Percentiles rank a stretch among this genome's conserved stretches.
Evolutionary conservation across 352 stramenopile species (phyloP).

Genomic region (Sclerospora graminicola): DNA sequence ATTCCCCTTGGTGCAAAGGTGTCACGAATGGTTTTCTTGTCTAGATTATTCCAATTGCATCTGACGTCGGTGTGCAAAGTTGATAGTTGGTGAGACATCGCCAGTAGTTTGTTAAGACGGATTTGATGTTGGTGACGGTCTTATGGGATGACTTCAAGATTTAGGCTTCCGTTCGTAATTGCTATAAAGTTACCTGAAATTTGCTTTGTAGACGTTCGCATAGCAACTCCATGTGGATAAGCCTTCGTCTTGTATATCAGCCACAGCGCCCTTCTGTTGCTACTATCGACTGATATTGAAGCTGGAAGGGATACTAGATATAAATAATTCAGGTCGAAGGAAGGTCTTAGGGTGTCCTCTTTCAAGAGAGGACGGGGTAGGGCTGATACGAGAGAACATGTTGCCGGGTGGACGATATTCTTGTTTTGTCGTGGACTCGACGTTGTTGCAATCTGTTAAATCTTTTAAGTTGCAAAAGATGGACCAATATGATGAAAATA

Average conservation of each 20-base stretch:
- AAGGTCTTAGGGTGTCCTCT: no score
- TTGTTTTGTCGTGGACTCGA: constrained; percentile 9
- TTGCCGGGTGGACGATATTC: constrained; percentile 5
- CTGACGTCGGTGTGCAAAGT: constrained; percentile 7
- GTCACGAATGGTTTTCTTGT: no score
- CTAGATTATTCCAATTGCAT: constrained; percentile 16
- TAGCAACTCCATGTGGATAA: background rate
- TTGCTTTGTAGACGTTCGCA: background rate
- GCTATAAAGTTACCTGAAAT: background rate
- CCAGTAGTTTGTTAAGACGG: constrained; percentile 5
- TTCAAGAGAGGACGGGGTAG: no score
- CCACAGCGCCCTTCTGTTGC: constrained; percentile 7
- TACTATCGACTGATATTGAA: constrained; percentile 6
- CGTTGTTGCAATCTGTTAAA: constrained; percentile 18
- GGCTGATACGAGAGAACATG: no score
- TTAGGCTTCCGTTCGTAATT: constrained; percentile 2
- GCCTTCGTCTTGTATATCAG: constrained; percentile 2
- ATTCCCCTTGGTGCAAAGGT: no score
- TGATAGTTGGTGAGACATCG: constrained; percentile 10
- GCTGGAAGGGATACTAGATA: constrained; percentile 1
- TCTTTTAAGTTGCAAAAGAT: no score
- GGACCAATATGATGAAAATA: no score
- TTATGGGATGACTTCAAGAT: constrained; percentile 2
- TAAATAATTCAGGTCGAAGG: no score
- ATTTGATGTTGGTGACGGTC: constrained; percentile 4